A percentile compares a stretch with the other conserved stretches of the same genome.
Conservation (phyloP, 371 early-diverging fungal species). For the Actinomortierella wolfii region DNA sequence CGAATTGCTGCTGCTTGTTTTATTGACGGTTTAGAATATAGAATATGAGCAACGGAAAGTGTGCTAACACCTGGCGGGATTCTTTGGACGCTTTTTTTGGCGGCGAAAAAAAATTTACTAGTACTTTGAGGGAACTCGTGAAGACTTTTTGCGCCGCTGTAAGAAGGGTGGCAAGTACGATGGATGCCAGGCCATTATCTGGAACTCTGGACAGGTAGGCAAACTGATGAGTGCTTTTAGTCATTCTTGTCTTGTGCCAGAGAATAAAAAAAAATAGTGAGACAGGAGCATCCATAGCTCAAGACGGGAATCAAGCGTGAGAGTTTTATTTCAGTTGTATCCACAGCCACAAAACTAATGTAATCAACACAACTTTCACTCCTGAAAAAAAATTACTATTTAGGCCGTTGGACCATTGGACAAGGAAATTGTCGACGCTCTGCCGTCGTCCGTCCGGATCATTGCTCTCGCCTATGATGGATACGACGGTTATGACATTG, state of each 20-base stretch:
- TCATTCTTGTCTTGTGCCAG: not conserved
- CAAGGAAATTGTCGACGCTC: conserved; percentile 16
- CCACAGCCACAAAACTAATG: not conserved
- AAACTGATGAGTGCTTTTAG: not conserved
- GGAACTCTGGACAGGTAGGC: conserved; percentile 17
- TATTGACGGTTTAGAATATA: too few species aligned
- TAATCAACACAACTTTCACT: not conserved
- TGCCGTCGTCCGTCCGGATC: conserved; percentile 26
- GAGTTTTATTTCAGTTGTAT: not conserved
- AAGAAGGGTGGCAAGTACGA: conserved; percentile 42
- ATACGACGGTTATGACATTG: conserved; percentile 21
- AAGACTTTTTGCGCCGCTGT: conserved; percentile 24
- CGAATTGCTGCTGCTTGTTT: too few species aligned
- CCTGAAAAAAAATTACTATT: too few species aligned
- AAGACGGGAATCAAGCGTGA: not conserved
- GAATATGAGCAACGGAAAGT: too few species aligned
- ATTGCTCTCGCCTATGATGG: conserved; percentile 25
- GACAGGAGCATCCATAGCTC: not conserved
- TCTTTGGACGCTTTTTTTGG: too few species aligned
- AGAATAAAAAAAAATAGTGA: too few species aligned
- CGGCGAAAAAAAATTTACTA: too few species aligned
- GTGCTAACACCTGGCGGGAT: too few species aligned
- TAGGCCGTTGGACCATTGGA: conserved; percentile 18
- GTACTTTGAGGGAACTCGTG: conserved; percentile 18
- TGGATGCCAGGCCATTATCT: conserved; percentile 38